Base-by-base conservation (phyloP, 1,284 basidiomycete species). In the Laetiporus sulphureus region DNA sequence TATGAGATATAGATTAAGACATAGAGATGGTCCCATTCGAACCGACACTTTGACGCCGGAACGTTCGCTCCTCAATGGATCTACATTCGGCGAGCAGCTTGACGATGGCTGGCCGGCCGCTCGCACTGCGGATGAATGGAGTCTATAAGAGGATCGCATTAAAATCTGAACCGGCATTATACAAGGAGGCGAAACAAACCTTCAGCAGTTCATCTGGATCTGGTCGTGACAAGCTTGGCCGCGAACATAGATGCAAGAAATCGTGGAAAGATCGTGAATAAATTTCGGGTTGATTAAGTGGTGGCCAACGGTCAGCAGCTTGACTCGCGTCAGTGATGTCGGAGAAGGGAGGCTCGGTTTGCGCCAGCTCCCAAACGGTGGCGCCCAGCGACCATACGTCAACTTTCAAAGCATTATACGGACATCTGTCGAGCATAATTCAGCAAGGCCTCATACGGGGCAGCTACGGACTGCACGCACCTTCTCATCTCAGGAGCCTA, bases 351-450 rank as follows among this genome's bases (percentile, higher is more conserved):
- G 86, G 86, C 41, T 75, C 67, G 13, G 77, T 73, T 55, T 88
- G 72, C 0, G 82, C 81, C 59, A 85, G 72, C 57, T 90, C 86
- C 86, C 86, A 89, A 0, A 83, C 69, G 0, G 86, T 90, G 2
- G 86, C 86, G 2, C 86, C 86, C 12, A 87, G 65, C 1, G 85
- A 87, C 83, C 85, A 89, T 2, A 83, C 70, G 48, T 89, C 86
- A 36, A 86, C 77, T 58, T 83, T 82, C 36, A 86, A 69, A 1
- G 79, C 74, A 50, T 89, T 71, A 52, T 89, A 89, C 0, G 75
- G 64, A 8, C 81, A 79, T 40, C 79, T 83, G 44, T 20, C 32
- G 21, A n/a, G n/a, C n/a, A n/a, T n/a, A n/a, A n/a, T n/a, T n/a
- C n/a, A n/a, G n/a, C n/a, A n/a, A n/a, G n/a, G n/a, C n/a, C n/a